Percentiles rank a stretch among this genome's conserved stretches.
Evolutionary conservation across 495 filamentous ascomycete species (phyloP).

Genomic region (Chaetomium cochliodes): DNA sequence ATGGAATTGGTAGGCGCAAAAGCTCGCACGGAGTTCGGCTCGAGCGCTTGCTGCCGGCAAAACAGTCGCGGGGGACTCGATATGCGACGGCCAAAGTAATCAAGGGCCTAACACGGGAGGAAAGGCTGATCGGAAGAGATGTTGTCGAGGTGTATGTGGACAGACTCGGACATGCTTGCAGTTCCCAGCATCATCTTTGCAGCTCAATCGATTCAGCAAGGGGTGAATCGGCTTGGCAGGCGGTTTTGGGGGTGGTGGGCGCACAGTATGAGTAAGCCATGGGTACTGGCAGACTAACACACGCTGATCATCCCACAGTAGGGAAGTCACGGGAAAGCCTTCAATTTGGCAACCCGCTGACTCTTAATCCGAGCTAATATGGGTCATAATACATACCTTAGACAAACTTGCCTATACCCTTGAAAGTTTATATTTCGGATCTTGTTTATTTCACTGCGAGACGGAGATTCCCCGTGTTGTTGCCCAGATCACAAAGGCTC

Average conservation of each 20-base stretch:
- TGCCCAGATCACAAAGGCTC: no score
- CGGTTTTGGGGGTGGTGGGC: background rate
- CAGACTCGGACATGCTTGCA: background rate
- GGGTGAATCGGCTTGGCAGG: background rate
- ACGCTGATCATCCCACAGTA: no score
- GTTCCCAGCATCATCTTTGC: slow-evolving; percentile 1
- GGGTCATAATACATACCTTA: no score
- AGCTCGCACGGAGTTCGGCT: background rate
- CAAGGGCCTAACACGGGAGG: background rate
- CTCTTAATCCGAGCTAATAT: no score
- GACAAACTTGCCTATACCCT: no score
- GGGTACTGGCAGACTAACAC: background rate
- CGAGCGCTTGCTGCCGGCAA: background rate
- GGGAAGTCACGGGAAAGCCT: no score
- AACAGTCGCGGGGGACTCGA: background rate
- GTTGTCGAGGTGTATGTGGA: slow-evolving; percentile 6
- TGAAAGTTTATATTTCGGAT: no score
- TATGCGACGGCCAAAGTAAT: background rate
- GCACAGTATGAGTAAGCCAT: background rate
- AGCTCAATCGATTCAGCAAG: slow-evolving; percentile 8
- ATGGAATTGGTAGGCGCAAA: slow-evolving; percentile 10
- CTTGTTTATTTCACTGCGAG: no score
- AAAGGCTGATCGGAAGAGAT: background rate
- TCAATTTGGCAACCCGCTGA: no score
- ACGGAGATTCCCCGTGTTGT: no score